These are phyloP conservation scores for Globisporangium canariense DNA, from an alignment of 352 stramenopile genomes.

Conservation along the genomic window DNA sequence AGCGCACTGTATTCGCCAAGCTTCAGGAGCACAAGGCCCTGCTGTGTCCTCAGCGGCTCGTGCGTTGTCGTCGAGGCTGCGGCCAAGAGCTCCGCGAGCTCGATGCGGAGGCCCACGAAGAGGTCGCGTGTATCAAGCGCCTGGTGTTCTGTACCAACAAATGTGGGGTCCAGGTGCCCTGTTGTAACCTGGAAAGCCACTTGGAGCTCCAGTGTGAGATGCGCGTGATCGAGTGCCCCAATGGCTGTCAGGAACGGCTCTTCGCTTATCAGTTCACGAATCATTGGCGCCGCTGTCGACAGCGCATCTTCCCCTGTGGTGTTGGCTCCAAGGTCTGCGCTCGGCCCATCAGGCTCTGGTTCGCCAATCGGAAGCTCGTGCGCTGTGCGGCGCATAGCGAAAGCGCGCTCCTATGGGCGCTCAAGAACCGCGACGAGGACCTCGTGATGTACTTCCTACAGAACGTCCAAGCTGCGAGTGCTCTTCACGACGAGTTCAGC, in stretches of 20 bases:
- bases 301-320: slow-evolving; percentile 61
- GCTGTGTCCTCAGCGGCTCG: slow-evolving; percentile 41
- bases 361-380: slow-evolving; percentile 33
- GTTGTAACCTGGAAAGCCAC: slow-evolving; percentile 36
- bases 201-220: slow-evolving; percentile 44
- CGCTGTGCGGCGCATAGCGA: slow-evolving; percentile 49
- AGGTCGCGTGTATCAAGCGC: slow-evolving; percentile 37
- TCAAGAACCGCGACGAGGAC: slow-evolving; percentile 63
- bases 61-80: slow-evolving; percentile 59
- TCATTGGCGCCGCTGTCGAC: slow-evolving; percentile 60
- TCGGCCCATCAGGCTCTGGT: slow-evolving; percentile 62
- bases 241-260: slow-evolving; percentile 50
- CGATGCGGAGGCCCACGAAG: slow-evolving; percentile 45
- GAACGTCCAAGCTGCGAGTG: slow-evolving; percentile 26
- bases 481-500: slow-evolving; percentile 55
- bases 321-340: slow-evolving; percentile 44
- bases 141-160: slow-evolving; percentile 48
- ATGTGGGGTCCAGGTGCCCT: slow-evolving; percentile 42
- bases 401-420: slow-evolving; percentile 51
- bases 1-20: slow-evolving; percentile 27
- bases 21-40: slow-evolving; percentile 44
- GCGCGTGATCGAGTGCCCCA: slow-evolving; percentile 58
- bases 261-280: slow-evolving; percentile 56
- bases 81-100: slow-evolving; percentile 35
- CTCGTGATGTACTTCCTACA: slow-evolving; percentile 61